Percentiles rank a stretch among this genome's conserved stretches.
Evolutionary conservation across 768 basidiomycete species (phyloP).

Genomic region (Termitomyces sp.): DNA sequence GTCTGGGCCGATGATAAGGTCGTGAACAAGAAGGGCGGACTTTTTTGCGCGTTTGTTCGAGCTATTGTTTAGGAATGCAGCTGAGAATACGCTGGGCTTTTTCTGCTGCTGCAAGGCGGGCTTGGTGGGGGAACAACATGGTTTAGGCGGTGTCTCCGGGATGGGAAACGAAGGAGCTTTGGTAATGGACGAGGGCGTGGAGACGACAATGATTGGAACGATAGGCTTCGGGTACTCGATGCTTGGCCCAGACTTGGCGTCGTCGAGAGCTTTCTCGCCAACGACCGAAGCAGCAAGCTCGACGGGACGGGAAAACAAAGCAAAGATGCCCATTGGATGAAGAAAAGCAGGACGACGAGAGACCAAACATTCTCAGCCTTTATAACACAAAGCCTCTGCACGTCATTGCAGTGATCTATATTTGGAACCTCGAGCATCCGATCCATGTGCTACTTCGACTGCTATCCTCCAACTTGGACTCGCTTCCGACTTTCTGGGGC

Average conservation of each 20-base stretch:
- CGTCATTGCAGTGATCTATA: not conserved
- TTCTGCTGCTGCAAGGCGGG: slow-evolving; percentile 26
- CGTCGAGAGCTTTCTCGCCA: not conserved
- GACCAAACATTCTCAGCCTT: not conserved
- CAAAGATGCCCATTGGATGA: slow-evolving; percentile 20
- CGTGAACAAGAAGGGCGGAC: slow-evolving; percentile 57
- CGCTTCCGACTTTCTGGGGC: slow-evolving; percentile 46
- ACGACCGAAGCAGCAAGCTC: slow-evolving; percentile 5
- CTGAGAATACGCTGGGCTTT: slow-evolving; percentile 25
- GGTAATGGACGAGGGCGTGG: slow-evolving; percentile 21
- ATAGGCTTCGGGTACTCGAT: not conserved
- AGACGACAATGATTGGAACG: slow-evolving; percentile 4
- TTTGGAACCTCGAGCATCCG: not conserved
- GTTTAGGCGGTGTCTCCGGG: not conserved
- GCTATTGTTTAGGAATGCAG: slow-evolving; percentile 26
- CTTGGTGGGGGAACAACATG: not conserved
- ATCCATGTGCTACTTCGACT: not conserved
- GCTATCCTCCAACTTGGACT: not conserved
- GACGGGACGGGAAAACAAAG: slow-evolving; percentile 14
- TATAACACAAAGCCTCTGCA: not conserved
- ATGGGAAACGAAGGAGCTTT: slow-evolving; percentile 22
- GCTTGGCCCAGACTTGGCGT: not conserved
- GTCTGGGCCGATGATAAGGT: slow-evolving; percentile 59
- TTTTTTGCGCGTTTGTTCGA: slow-evolving; percentile 59
- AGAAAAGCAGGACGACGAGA: not conserved